Percentiles rank a stretch among this genome's conserved stretches.
Conservation (phyloP, 2,329 filamentous ascomycete species). For the Trichoderma guizhouense region DNA sequence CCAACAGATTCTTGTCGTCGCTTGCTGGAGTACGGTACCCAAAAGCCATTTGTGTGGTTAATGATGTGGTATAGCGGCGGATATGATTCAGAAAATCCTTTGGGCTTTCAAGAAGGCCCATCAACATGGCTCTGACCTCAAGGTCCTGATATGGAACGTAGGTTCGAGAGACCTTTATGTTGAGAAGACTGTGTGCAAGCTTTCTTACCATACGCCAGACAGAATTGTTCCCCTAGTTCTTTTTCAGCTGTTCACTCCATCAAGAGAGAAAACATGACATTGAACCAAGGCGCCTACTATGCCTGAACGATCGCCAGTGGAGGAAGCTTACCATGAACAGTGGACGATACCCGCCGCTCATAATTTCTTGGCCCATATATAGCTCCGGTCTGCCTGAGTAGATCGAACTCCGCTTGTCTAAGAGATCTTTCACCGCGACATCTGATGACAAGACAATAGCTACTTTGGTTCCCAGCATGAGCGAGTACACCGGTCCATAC, state of each 20-base stretch:
- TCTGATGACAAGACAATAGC: slow-evolving; percentile 47
- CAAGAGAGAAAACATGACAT: not conserved
- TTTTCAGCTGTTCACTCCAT: not conserved
- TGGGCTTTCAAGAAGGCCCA: not conserved
- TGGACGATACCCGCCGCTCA: slow-evolving; percentile 1
- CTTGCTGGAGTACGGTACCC: slow-evolving; percentile 1
- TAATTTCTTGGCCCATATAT: slow-evolving; percentile 8
- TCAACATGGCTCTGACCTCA: slow-evolving; percentile 7
- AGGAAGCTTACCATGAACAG: not conserved
- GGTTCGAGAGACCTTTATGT: not conserved
- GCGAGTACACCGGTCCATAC: slow-evolving; percentile 49
- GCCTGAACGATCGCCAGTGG: not conserved
- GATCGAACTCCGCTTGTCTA: slow-evolving; percentile 48
- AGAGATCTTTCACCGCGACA: slow-evolving; percentile 46
- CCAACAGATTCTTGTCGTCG: not conserved
- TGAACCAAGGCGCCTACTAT: too few species aligned
- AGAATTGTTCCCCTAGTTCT: not conserved
- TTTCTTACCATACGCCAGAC: slow-evolving; percentile 5
- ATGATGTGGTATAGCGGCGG: slow-evolving; percentile 6
- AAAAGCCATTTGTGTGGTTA: slow-evolving; percentile 12
- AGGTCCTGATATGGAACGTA: slow-evolving; percentile 13
- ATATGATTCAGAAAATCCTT: not conserved
- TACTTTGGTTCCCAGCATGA: slow-evolving; percentile 48
- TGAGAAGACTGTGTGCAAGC: slow-evolving; percentile 4
- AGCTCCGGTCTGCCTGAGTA: not conserved